Evolutionary conservation across 306 rosid species (phyloP), one percentile per base, ranked within the genome.

Genomic region (Fragaria vesca): DNA sequence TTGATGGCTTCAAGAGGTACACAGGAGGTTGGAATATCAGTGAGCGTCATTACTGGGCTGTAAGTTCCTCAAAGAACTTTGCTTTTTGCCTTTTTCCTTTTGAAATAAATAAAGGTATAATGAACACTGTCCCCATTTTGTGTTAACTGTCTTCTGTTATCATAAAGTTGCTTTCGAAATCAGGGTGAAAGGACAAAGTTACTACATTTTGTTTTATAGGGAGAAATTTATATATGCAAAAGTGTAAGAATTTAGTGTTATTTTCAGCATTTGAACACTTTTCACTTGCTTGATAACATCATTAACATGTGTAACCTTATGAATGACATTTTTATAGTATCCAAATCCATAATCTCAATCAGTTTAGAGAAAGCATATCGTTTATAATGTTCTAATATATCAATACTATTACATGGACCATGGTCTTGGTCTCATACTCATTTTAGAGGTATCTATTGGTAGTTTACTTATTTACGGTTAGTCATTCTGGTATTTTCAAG

Each of bases 11-110:
- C 77, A 72, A 85, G 72, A 66, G 17, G 67, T 87, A 87, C 82
- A 72, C 82, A 20, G 66, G 74, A 28, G 91, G 91, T 9, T 87
- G 91, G 89, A 87, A 87, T 79, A 80, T 87, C 68, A 83, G 85
- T 57, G 87, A 87, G 26, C 91, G 77, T 80, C 91, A 87, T 83
- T 87, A 87, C 76, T 87, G 91, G 91, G 87, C 91, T 54, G 91
- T 85, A 81, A 80, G 82, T 76, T 47, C 62, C 21, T 69, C 69
- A 21, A 2, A 28, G 17, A 20, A 32, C 2, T 60, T n/a, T 57
- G 50, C 36, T 18, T 51, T 65, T 74, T 21, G 4, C 12, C 8
- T 21, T 12, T 12, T 66, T 17, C n/a, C 63, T 40, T 77, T 45
- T 24, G 28, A 21, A 8, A 58, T 28, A 8, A 7, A 26, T 5